phyloP scores from a whole-genome alignment of 805 yeast species.

The Barnettozyma populi region DNA sequence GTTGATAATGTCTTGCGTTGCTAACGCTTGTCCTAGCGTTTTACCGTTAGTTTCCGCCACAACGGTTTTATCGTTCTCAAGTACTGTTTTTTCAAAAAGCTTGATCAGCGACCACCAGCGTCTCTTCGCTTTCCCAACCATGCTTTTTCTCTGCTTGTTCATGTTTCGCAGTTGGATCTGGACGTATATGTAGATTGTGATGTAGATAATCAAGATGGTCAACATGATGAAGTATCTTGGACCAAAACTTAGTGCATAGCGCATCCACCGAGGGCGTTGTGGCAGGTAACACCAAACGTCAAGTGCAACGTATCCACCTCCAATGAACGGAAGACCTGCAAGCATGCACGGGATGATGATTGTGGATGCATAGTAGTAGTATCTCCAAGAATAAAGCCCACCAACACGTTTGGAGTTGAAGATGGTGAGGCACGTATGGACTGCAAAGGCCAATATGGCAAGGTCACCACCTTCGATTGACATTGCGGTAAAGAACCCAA shows the following conservation, averaged over 20 bases:
- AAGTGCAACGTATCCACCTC: slow-evolving; percentile 51
- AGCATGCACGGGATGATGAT: slow-evolving; percentile 58
- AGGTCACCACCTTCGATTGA: slow-evolving; percentile 83
- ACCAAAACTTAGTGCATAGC: slow-evolving; percentile 72
- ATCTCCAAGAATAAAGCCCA: slow-evolving; percentile 60
- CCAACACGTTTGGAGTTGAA: slow-evolving; percentile 62
- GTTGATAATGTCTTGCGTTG: slow-evolving; percentile 5
- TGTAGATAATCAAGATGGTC: slow-evolving; percentile 57
- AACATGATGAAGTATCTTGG: slow-evolving; percentile 68
- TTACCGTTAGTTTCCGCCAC: background rate
- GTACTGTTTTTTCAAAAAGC: slow-evolving; percentile 2
- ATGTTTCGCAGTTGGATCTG: slow-evolving; percentile 38
- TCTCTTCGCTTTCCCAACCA: background rate
- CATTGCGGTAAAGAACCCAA: slow-evolving; percentile 75
- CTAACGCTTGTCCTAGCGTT: background rate
- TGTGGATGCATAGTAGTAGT: slow-evolving; percentile 51
- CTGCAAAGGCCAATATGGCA: slow-evolving; percentile 75
- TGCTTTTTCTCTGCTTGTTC: slow-evolving; percentile 12
- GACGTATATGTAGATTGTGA: slow-evolving; percentile 69
- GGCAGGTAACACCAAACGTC: slow-evolving; percentile 75
- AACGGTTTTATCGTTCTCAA: background rate
- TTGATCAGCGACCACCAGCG: slow-evolving; percentile 5
- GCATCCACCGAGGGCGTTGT: slow-evolving; percentile 71
- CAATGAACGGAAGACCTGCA: slow-evolving; percentile 68
- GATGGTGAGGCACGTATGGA: slow-evolving; percentile 73